Percentiles rank a stretch among this genome's conserved stretches.
Evolutionary conservation across 2,329 filamentous ascomycete species (phyloP).

Genomic region (Hypomyces perniciosus): DNA sequence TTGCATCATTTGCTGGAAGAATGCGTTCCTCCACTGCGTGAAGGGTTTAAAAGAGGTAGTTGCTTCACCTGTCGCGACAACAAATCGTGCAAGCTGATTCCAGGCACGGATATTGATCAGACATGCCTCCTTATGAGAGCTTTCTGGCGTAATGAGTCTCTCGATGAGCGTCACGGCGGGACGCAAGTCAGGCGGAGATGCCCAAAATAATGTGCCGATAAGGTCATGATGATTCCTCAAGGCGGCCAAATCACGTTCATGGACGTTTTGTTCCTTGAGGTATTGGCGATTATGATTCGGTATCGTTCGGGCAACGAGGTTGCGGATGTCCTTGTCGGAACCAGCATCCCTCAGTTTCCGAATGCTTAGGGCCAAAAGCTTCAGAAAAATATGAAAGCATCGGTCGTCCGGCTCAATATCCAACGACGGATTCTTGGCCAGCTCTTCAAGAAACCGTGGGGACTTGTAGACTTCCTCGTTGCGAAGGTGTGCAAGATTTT

Average conservation of each 20-base stretch:
- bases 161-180: constrained; percentile 51
- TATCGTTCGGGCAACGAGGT: constrained; percentile 54
- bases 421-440: constrained; percentile 42
- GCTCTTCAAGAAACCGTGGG: constrained; percentile 54
- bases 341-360: constrained; percentile 42
- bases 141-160: constrained; percentile 51
- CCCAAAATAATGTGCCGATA: constrained; percentile 61
- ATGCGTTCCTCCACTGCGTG: constrained; percentile 45
- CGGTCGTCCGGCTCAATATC: constrained; percentile 48
- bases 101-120: constrained; percentile 58
- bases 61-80: constrained; percentile 42
- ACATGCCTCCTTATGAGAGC: constrained; percentile 61
- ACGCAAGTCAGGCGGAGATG: constrained; percentile 48
- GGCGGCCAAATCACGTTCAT: constrained; percentile 56
- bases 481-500: constrained; percentile 54
- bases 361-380: constrained; percentile 54
- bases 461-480: constrained; percentile 60
- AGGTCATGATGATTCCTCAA: constrained; percentile 65
- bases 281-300: constrained; percentile 62
- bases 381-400: constrained; percentile 64
- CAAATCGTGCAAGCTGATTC: constrained; percentile 55
- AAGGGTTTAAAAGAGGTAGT: constrained; percentile 45
- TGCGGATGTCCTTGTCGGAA: constrained; percentile 52
- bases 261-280: constrained; percentile 55
- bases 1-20: constrained; percentile 51